phyloP scores from a whole-genome alignment of 2,329 filamentous ascomycete species.

The Talaromyces sp. region DNA sequence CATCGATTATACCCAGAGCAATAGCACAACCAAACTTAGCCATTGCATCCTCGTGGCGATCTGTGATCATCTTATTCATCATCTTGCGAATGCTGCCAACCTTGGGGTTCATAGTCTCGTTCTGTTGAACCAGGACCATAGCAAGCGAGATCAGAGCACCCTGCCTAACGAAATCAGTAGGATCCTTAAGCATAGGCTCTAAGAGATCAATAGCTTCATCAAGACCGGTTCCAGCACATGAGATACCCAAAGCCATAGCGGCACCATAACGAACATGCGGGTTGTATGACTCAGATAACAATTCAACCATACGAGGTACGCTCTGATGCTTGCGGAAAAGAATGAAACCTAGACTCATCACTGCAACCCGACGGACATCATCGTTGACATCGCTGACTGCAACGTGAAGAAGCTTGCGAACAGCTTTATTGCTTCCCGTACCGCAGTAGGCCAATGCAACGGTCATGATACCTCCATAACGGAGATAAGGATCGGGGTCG shows the following conservation, averaged over 20 bases:
- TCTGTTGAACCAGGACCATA: conserved; percentile 99
- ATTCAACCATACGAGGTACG: conserved; percentile 97
- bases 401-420: conserved; percentile 89
- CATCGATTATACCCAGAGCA: conserved; percentile 94
- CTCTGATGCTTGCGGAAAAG: conserved; percentile 96
- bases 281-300: conserved; percentile 97
- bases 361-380: conserved; percentile 90
- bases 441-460: conserved; percentile 96
- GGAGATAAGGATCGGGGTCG: conserved; percentile 87
- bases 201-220: conserved; percentile 95
- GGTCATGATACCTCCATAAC: conserved; percentile 98
- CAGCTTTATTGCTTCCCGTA: conserved; percentile 97
- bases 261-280: conserved; percentile 97
- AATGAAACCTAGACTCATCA: conserved; percentile 97
- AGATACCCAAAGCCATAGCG: conserved; percentile 97
- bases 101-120: conserved; percentile 98
- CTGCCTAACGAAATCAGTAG: conserved; percentile 96
- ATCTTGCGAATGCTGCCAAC: conserved; percentile 87
- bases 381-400: conserved; percentile 98
- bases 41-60: conserved; percentile 98
- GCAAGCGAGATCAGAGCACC: conserved; percentile 89
- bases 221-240: conserved; percentile 91
- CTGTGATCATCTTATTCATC: conserved; percentile 87
- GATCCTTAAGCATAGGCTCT: conserved; percentile 99
- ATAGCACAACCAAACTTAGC: conserved; percentile 96